These are phyloP conservation scores for Gypsophila paniculata DNA, from an alignment of 179 eudicot genomes.

Conservation along the genomic window DNA sequence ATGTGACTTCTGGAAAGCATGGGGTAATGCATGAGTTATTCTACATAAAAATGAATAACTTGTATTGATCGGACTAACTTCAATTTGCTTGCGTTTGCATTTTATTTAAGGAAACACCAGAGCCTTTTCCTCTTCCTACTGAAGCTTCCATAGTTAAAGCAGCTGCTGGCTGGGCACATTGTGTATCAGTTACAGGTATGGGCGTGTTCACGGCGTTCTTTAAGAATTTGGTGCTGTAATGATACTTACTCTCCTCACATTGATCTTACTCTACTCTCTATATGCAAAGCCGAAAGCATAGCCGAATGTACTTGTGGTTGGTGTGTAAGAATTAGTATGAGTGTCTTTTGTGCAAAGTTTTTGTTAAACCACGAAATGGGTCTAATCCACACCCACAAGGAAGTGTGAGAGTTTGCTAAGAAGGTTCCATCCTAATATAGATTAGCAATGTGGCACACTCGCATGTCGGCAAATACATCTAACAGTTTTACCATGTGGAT, in stretches of 20 bases:
- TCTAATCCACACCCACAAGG: too few relatives aligned
- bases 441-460: too few relatives aligned
- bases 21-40: slow-evolving; percentile 55
- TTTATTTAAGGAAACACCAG: slow-evolving; percentile 82
- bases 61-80: slow-evolving; percentile 16
- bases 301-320: neutral
- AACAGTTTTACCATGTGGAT: neutral
- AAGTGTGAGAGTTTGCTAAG: too few relatives aligned
- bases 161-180: slow-evolving; percentile 99
- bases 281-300: neutral
- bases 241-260: neutral
- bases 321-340: neutral
- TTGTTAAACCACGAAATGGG: too few relatives aligned
- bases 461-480: too few relatives aligned
- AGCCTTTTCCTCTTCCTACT: slow-evolving; percentile 85
- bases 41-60: neutral
- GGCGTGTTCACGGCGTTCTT: neutral
- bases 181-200: slow-evolving; percentile 85
- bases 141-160: slow-evolving; percentile 66
- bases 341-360: too few relatives aligned
- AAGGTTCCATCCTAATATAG: too few relatives aligned
- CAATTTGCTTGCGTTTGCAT: slow-evolving; percentile 23
- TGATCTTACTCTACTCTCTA: neutral
- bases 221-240: neutral
- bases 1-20: slow-evolving; percentile 90